Percentiles rank a stretch among this genome's conserved stretches.
Conservation (phyloP, 345 rosid species). For the Mercurialis annua region DNA sequence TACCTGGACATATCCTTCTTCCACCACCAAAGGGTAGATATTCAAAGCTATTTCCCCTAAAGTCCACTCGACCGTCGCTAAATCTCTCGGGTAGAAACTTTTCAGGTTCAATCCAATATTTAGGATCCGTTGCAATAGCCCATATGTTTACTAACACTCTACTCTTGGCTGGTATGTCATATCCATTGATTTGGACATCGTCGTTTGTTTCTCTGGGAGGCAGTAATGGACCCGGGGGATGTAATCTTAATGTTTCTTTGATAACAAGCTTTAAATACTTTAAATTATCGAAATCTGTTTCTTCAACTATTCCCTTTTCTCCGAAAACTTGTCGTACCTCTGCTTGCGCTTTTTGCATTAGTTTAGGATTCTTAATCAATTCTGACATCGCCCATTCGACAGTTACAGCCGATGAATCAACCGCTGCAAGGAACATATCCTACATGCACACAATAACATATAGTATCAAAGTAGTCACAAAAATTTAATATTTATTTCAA, state of each 20-base stretch:
- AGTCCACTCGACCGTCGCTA: background rate
- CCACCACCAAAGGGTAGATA: conserved; percentile 18
- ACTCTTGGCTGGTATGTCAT: background rate
- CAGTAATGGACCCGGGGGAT: conserved; percentile 15
- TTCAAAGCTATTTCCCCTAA: conserved; percentile 10
- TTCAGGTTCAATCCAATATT: conserved; percentile 7
- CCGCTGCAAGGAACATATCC: conserved; percentile 18
- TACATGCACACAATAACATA: background rate
- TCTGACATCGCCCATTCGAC: conserved; percentile 20
- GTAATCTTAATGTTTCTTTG: conserved; percentile 23
- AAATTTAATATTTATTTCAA: too few species aligned
- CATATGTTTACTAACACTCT: conserved; percentile 13
- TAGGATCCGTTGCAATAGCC: conserved; percentile 10
- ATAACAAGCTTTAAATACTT: conserved; percentile 11
- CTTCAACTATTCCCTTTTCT: conserved; percentile 11
- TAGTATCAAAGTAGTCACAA: background rate
- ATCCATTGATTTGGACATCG: conserved; percentile 13
- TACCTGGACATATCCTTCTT: conserved; percentile 23
- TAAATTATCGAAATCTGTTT: conserved; percentile 13
- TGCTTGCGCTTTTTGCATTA: conserved; percentile 16
- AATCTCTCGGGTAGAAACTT: conserved; percentile 20
- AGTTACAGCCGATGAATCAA: conserved; percentile 14
- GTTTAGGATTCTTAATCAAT: conserved; percentile 18
- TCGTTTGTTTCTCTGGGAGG: conserved; percentile 17
- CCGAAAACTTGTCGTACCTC: conserved; percentile 8